Evolutionary conservation across 2,329 filamentous ascomycete genomes (phyloP).

Genomic region (Penicillium sp.): DNA sequence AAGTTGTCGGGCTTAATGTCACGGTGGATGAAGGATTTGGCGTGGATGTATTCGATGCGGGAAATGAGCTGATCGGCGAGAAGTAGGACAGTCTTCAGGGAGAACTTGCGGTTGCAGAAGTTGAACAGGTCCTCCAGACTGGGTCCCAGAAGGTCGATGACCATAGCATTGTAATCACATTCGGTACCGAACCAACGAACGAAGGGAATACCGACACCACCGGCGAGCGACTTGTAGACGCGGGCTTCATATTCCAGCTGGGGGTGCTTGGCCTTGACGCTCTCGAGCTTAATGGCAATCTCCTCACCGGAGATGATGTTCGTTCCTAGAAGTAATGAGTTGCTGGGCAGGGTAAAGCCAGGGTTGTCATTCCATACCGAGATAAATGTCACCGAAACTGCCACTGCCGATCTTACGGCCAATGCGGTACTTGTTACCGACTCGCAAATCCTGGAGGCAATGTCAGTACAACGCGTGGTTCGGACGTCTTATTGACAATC

Average conservation of each 20-base stretch:
- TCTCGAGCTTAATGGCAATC: conserved; percentile 99
- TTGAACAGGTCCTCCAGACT: conserved; percentile 98
- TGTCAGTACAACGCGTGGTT: conserved; percentile 12
- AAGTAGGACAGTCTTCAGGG: conserved; percentile 91
- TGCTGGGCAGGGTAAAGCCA: neutral
- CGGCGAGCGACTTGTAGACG: conserved; percentile 76
- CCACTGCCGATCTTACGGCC: conserved; percentile 98
- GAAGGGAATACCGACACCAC: conserved; percentile 94
- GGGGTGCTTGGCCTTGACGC: conserved; percentile 98
- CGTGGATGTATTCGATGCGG: conserved; percentile 98
- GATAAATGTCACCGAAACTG: conserved; percentile 96
- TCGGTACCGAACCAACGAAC: conserved; percentile 99
- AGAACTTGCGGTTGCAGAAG: conserved; percentile 99
- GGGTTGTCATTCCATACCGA: conserved; percentile 46
- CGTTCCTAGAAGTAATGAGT: conserved; percentile 55
- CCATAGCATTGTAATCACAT: conserved; percentile 99
- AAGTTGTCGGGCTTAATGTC: conserved; percentile 99
- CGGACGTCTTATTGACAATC: neutral
- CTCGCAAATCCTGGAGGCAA: conserved; percentile 77
- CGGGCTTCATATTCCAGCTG: conserved; percentile 98
- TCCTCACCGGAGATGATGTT: conserved; percentile 99
- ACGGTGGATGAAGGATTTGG: conserved; percentile 98
- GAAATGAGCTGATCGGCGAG: conserved; percentile 97
- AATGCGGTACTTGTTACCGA: conserved; percentile 99
- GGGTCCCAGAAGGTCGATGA: conserved; percentile 89